Conservation (phyloP, 139 green algal species). For the Monoraphidium neglectum region DNA sequence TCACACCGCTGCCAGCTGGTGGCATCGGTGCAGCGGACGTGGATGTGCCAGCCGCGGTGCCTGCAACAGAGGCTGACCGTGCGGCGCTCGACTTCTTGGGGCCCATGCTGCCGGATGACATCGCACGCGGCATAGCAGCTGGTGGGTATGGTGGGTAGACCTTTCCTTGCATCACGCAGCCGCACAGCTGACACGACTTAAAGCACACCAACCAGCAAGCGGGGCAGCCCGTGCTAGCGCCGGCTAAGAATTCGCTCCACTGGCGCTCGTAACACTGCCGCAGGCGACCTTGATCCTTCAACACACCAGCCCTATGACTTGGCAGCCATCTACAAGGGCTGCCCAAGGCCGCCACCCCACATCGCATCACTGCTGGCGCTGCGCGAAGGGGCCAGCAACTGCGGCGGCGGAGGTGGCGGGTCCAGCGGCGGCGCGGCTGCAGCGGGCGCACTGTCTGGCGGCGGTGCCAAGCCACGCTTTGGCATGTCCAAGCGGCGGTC, state of each 20-base stretch:
- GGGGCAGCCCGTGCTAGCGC: too few species aligned
- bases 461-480: too few species aligned
- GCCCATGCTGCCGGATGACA: slow-evolving; percentile 47
- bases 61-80: slow-evolving; percentile 6
- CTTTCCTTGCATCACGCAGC: neutral
- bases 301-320: slow-evolving; percentile 54
- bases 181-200: too few species aligned
- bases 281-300: slow-evolving; percentile 51
- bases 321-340: slow-evolving; percentile 46
- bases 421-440: neutral
- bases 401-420: neutral
- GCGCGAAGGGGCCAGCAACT: neutral
- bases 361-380: slow-evolving; percentile 20
- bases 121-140: slow-evolving; percentile 68
- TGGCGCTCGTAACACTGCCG: too few species aligned
- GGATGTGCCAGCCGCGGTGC: slow-evolving; percentile 57
- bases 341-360: slow-evolving; percentile 22
- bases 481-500: neutral
- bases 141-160: slow-evolving; percentile 37
- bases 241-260: too few species aligned
- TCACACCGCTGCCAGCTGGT: slow-evolving; percentile 65
- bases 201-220: too few species aligned
- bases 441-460: too few species aligned
- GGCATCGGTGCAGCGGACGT: slow-evolving; percentile 56
- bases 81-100: slow-evolving; percentile 78